Base-by-base conservation (phyloP, 192 early-diverging fungal genomes). In the Chytriomyces confervae region DNA sequence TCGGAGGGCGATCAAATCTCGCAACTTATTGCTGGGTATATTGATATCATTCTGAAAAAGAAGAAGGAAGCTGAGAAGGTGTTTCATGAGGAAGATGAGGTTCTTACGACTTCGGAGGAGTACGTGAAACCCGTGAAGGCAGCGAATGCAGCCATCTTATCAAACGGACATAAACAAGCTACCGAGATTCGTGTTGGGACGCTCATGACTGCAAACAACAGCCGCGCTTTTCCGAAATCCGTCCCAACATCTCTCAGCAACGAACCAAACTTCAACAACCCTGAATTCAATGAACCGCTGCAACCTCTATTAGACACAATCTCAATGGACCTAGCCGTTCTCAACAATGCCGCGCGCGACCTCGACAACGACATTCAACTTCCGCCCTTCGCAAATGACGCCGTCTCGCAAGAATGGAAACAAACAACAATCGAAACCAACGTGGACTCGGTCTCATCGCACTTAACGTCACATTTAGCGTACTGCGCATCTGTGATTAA, bases 21-120 rank as follows among this genome's bases (percentile, higher is more conserved):
- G 9, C 83, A 84, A 60, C 81, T 89, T 5, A 90, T 91, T 74
- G 72, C 83, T 5, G 89, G 89, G 5, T 91, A 91, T 76, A 90
- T 91, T 83, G 89, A 90, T 72, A 91, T 91, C 51, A 87, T 89
- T 60, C 66, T 91, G 57, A 91, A 90, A 70, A 86, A 86, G 70
- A 78, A 84, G 46, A 88, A 86, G 29, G 85, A 89, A 43, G 83
- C 89, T 3, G 84, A 86, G 29, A 85, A 86, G 62, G 77, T 80
- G 6, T 76, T 89, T 6, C 67, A 70, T 5, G 77, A 78, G 48
- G 77, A 78, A 62, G 83, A 83, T 43, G 89, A 91, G 75, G 87
- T 87, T 67, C 83, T 84, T 43, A 85, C 84, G 6, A 80, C 82
- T 3, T 71, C 84, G 29, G 89, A 91, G 70, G 89, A 91, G 63